These are phyloP conservation scores for Pyronema omphalodes DNA, from an alignment of 495 filamentous ascomycete species.

Conservation along the genomic window DNA sequence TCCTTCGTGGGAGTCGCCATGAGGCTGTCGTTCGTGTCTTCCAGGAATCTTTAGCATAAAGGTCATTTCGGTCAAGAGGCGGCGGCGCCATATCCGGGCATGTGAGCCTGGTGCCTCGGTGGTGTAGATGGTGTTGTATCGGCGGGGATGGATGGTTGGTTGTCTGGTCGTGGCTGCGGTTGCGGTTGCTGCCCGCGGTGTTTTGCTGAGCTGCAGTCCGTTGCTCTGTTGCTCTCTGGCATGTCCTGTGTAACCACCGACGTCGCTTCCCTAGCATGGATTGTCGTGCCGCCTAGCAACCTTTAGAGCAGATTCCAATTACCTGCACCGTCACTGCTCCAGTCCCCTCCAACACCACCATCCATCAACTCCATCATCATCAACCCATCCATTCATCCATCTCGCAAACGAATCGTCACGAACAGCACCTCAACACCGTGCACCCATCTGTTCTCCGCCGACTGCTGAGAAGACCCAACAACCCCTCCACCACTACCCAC, in stretches of 20 bases:
- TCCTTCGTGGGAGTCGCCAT: conserved; percentile 21
- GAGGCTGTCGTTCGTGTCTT: not conserved
- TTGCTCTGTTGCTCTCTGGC: not conserved
- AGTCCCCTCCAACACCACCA: not conserved
- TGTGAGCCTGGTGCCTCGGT: not conserved
- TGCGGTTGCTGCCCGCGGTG: not conserved
- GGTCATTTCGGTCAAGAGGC: conserved; percentile 18
- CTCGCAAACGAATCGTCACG: not conserved
- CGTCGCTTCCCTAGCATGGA: not conserved
- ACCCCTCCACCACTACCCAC: conserved; percentile 10
- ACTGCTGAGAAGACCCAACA: not conserved
- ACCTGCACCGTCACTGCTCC: too few relatives aligned
- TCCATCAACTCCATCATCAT: not conserved
- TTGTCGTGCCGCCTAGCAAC: too few relatives aligned
- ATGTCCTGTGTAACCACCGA: not conserved
- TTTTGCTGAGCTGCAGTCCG: not conserved
- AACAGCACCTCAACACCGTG: conserved; percentile 3
- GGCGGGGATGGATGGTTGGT: too few relatives aligned
- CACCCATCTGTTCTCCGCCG: not conserved
- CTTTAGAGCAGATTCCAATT: too few relatives aligned
- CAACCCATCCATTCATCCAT: conserved; percentile 2
- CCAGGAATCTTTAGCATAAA: conserved; percentile 10
- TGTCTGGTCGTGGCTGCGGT: too few relatives aligned
- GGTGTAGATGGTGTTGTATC: not conserved
- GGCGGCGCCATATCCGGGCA: conserved; percentile 1